Base-by-base conservation (phyloP, 2,329 filamentous ascomycete species). In the Sarocladium oryzae region DNA sequence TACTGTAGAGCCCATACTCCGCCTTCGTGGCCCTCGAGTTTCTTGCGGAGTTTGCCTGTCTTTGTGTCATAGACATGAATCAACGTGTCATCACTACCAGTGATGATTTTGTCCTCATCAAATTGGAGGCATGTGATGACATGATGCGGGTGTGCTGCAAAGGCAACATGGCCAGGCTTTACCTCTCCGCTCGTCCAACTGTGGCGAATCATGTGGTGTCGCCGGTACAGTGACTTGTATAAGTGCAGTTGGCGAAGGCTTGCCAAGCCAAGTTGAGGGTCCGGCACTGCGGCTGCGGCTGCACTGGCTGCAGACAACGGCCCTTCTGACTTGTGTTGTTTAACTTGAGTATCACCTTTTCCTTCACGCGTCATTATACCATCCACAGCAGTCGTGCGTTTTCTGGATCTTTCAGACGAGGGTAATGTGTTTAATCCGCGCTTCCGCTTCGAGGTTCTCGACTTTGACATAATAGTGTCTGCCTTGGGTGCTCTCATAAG, bases 31-130 rank as follows among this genome's bases (percentile, higher is more conserved):
- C 93, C 93, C 61, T 91, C 86, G 2, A 99, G 81, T 56, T 86
- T 89, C 62, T 84, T 89, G 45, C 88, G 82, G 32, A 96, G 71
- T 56, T 86, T 86, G 53, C 93, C 93, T 0, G 91, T 96, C 70
- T 93, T 95, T 11, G 93, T 97, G 63, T 97, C 91, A 66, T 97
- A 99, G 28, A 99, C 90, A 61, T 99, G 91, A 61, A 99, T 99
- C 56, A 96, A 85, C 3, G 91, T 96, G 64, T 99, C 93, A 65
- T 99, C 93, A 63, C 92, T 97, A 23, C 93, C 93, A 1, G 93
- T 99, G 58, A 99, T 79, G 58, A 99, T 96, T 70, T 97, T 97
- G 74, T 99, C 91, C 46, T 91, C 88, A 63, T 99, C 93, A 61
- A 99, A 99, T 65, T 99, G 91, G 51, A 99, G 77, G 64, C 93